Conservation (phyloP, 2,329 filamentous ascomycete genomes). For the Tolypocladium ovalisporum region DNA sequence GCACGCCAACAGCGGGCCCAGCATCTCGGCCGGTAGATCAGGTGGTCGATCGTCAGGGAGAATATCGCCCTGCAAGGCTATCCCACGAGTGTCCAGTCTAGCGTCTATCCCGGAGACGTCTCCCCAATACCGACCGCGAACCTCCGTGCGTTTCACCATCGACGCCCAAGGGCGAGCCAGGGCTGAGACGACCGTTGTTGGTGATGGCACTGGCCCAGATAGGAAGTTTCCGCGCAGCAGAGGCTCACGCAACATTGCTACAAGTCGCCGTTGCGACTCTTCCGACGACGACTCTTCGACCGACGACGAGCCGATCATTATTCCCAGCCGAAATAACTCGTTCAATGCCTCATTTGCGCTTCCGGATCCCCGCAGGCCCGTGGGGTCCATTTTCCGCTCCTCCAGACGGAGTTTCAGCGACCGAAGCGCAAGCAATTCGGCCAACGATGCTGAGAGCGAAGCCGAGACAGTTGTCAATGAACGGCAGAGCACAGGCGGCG, state of each 20-base stretch:
- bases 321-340: slow-evolving; percentile 45
- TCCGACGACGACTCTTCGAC: slow-evolving; percentile 45
- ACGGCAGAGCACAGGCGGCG: slow-evolving; percentile 30
- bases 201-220: slow-evolving; percentile 18
- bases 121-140: slow-evolving; percentile 32
- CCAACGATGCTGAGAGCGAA: slow-evolving; percentile 41
- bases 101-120: slow-evolving; percentile 47
- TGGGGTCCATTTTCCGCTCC: slow-evolving; percentile 35
- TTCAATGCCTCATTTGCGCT: slow-evolving; percentile 46
- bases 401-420: slow-evolving; percentile 39
- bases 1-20: slow-evolving; percentile 18
- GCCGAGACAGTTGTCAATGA: slow-evolving; percentile 47
- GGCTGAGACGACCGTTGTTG: slow-evolving; percentile 38
- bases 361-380: slow-evolving; percentile 40
- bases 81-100: slow-evolving; percentile 38
- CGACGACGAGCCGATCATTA: slow-evolving; percentile 55
- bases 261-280: slow-evolving; percentile 29
- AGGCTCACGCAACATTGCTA: slow-evolving; percentile 17
- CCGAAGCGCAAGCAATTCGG: slow-evolving; percentile 30
- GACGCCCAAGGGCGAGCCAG: slow-evolving; percentile 49
- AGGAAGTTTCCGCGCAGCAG: slow-evolving; percentile 15
- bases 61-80: slow-evolving; percentile 40
- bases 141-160: slow-evolving; percentile 52
- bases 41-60: slow-evolving; percentile 32
- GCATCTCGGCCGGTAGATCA: slow-evolving; percentile 22